Base-by-base conservation (phyloP, 1,284 basidiomycete species). In the Ganoderma meredithae region DNA sequence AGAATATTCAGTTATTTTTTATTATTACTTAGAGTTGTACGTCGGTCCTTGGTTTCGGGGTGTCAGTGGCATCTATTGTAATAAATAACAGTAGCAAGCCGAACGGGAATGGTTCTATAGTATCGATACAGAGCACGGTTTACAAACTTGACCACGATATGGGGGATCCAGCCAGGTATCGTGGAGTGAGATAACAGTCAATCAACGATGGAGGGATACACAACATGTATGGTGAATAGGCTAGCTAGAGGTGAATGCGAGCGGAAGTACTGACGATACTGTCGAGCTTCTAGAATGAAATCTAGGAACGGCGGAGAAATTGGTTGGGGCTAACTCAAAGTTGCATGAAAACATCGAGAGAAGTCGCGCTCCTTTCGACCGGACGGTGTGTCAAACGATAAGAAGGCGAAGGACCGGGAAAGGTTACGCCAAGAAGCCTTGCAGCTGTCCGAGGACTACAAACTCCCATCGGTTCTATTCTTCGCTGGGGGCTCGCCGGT, bases 401-500 rank as follows among this genome's bases (percentile, higher is more conserved):
- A 13, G 47, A 4, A 52, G 22, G 47, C 22, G 25, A 12, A 12
- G 47, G 47, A 12, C 10, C 22, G 13, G 22, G 10, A 12, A 22
- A 25, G 44, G 22, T 12, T 19, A 7, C 12, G n/a, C 9, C 12
- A 9, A 39, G 6, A 7, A 36, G 10, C 9, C 33, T 9, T n/a
- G n/a, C n/a, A 6, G 33, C n/a, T 36, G n/a, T 36, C 56, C n/a
- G 31, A 40, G n/a, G 12, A 39, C n/a, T 39, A 33, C 36, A 39
- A 33, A n/a, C 56, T 13, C 27, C 56, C n/a, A 25, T n/a, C 36
- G 9, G 27, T 3, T 7, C 41, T 40, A 8, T 39, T 67, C 19
- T 64, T 68, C 39, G 27, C 63, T 22, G 76, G 75, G 31, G 76
- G 74, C 63, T 75, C 74, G 60, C 78, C 79, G 31, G 71, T 76